A percentile compares a stretch with the other conserved stretches of the same genome.
Evolutionary conservation across 768 basidiomycete genomes (phyloP).

Genomic region (Kwoniella botswanensis): DNA sequence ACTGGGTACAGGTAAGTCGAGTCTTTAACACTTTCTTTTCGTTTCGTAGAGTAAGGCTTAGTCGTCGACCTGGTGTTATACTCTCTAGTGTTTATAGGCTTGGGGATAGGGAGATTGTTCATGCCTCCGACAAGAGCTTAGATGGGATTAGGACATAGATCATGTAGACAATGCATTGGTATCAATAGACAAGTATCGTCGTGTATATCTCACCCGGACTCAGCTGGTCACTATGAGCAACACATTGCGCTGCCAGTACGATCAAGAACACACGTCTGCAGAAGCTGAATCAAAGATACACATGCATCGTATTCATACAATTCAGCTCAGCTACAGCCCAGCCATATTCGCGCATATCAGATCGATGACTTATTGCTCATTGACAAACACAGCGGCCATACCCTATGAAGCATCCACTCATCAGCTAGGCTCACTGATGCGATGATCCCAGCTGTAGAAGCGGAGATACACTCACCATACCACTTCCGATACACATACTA

Average conservation of each 20-base stretch:
- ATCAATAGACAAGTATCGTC: not conserved
- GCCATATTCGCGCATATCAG: not conserved
- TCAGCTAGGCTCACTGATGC: constrained; percentile 3
- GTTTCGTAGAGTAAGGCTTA: too few species aligned
- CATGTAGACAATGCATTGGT: not conserved
- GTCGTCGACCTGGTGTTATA: too few species aligned
- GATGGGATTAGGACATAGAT: not conserved
- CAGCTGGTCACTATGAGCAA: too few species aligned
- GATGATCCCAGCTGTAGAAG: not conserved
- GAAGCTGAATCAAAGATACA: too few species aligned
- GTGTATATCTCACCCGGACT: too few species aligned
- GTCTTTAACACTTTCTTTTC: too few species aligned
- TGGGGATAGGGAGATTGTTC: constrained; percentile 24
- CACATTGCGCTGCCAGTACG: too few species aligned
- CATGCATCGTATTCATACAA: constrained; percentile 6
- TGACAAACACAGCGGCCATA: constrained; percentile 53
- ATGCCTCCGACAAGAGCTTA: constrained; percentile 10
- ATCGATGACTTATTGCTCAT: constrained; percentile 48
- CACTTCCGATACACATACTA: constrained; percentile 78
- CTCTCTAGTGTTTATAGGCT: constrained; percentile 27
- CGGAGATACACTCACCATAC: constrained; percentile 66
- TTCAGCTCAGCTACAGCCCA: not conserved
- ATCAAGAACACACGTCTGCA: too few species aligned
- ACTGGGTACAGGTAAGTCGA: constrained; percentile 45
- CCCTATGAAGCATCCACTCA: constrained; percentile 12